Percentiles rank a stretch among this genome's conserved stretches.
phyloP scores from a whole-genome alignment of 306 rosid genomes.

The Neltuma alba region DNA sequence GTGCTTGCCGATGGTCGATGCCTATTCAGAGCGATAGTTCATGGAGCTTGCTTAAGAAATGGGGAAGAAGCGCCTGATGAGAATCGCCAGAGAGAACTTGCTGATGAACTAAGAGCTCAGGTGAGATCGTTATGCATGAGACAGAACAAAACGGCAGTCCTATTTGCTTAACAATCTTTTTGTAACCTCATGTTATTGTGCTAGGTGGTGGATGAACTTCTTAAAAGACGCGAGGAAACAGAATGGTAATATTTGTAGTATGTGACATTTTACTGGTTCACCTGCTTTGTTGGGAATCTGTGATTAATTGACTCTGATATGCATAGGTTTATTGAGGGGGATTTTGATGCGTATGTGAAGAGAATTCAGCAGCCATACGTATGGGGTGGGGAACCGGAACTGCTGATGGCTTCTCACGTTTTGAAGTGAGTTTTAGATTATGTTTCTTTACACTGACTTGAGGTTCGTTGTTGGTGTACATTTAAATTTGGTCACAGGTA shows the following conservation, averaged over 20 bases:
- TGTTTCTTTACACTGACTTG: background rate
- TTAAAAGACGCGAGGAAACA: slow-evolving; percentile 82
- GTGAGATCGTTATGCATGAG: slow-evolving; percentile 45
- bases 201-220: slow-evolving; percentile 84
- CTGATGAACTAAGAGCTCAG: slow-evolving; percentile 89
- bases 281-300: slow-evolving; percentile 3
- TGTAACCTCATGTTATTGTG: slow-evolving; percentile 14
- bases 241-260: slow-evolving; percentile 66
- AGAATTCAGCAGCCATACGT: slow-evolving; percentile 71
- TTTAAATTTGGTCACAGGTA: background rate
- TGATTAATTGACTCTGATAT: background rate
- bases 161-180: background rate
- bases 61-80: slow-evolving; percentile 95
- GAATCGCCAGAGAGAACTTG: slow-evolving; percentile 73
- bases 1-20: slow-evolving; percentile 93
- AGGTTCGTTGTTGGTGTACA: background rate
- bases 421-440: slow-evolving; percentile 60
- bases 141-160: background rate
- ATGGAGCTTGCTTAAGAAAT: slow-evolving; percentile 76
- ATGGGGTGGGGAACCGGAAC: slow-evolving; percentile 98
- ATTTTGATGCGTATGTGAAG: slow-evolving; percentile 78
- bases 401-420: slow-evolving; percentile 95
- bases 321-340: slow-evolving; percentile 85
- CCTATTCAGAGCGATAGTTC: slow-evolving; percentile 87
- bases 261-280: slow-evolving; percentile 5